Evolutionary conservation across 1,284 basidiomycete genomes (phyloP), one percentile per base, ranked within the genome.

Genomic region (Cutaneotrichosporon mucoides): DNA sequence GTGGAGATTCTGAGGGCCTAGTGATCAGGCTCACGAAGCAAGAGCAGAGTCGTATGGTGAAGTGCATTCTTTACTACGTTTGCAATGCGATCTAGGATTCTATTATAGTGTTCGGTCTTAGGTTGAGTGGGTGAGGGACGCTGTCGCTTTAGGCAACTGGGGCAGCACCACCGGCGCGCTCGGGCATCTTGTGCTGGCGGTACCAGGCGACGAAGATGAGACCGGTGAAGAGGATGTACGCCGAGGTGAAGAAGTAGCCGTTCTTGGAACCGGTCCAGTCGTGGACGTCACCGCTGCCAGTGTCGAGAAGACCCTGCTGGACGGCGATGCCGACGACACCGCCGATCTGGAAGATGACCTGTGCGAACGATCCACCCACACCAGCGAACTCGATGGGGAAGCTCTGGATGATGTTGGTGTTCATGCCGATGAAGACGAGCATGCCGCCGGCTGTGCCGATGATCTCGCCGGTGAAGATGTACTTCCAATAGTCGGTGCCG

Each of bases 281-380:
- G 33, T 9, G 13, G 49, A 70, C 55, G 15, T 68, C 67, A 33
- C 66, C 68, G 50, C 66, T 55, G 15, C 73, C 74, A 3, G 72
- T 70, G 33, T 48, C 15, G n/a, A 60, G 55, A 9, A 77, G 66
- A 12, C 72, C 75, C 34, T 69, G 59, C 56, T 77, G 75, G 51
- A 77, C 60, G 11, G 73, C 68, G 57, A 77, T 74, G 55, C 74
- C 75, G 47, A 75, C 68, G 38, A 77, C 73, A 40, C 72, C 73
- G 41, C 73, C 73, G 38, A 77, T 58, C 56, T 77, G 75, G 71
- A 76, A 77, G 64, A 76, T 67, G 67, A 77, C 69, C 40, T 76
- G 66, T 38, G 70, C 69, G 48, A 73, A 73, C 2, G 68, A 68
- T 13, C 73, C 72, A 8, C 70, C 74, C 38, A 73, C 64, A 38